These are phyloP conservation scores for Phytophthora crassamura DNA, from an alignment of 352 stramenopile species.

Conservation along the genomic window DNA sequence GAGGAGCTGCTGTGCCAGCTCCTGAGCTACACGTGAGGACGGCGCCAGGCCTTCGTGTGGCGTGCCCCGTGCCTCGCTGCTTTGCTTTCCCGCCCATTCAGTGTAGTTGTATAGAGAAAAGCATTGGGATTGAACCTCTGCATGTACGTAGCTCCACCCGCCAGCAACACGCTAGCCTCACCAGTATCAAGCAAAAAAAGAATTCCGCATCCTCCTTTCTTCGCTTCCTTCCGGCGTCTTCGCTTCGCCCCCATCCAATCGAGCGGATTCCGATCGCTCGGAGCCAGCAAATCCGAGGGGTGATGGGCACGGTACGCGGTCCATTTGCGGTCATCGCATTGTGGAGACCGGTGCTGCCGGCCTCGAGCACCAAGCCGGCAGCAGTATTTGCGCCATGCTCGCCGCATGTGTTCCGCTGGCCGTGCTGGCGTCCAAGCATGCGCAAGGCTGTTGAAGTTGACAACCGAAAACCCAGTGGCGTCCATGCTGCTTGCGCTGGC, in stretches of 20 bases:
- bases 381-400: no score
- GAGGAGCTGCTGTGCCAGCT: conserved; percentile 90
- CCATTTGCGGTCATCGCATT: neutral
- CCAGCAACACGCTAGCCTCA: conserved; percentile 14
- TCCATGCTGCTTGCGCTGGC: no score
- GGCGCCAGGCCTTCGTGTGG: conserved; percentile 18
- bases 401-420: no score
- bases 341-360: no score
- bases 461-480: no score
- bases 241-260: neutral
- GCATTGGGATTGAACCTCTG: conserved; percentile 37
- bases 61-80: conserved; percentile 33
- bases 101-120: conserved; percentile 52
- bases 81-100: conserved; percentile 36
- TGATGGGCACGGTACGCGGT: conserved; percentile 1
- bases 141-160: conserved; percentile 39
- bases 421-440: no score
- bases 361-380: no score
- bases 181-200: conserved; percentile 37
- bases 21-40: conserved; percentile 77
- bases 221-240: conserved; percentile 13
- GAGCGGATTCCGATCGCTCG: neutral
- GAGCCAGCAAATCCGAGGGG: conserved; percentile 21
- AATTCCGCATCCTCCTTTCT: conserved; percentile 7
- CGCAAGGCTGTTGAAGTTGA: no score